Evolutionary conservation across 345 rosid genomes (phyloP), one percentile per base, ranked within the genome.

Genomic region (Clausena lansium): DNA sequence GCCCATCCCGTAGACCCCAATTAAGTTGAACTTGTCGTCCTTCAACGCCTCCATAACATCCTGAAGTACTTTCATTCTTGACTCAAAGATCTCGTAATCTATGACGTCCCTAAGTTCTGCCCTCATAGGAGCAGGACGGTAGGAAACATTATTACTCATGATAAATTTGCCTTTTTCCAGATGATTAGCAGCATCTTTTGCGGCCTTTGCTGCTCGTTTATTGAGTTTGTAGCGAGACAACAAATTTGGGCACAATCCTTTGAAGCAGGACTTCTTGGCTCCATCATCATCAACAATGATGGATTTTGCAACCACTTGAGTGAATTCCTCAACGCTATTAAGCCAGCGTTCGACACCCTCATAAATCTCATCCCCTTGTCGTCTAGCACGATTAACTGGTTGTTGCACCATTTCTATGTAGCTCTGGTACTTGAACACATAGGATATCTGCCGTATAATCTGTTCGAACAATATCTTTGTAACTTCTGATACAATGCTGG

Each of bases 321-420:
- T 10, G 36, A 60, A 50, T 14, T 17, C 45, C 1, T 10, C 10
- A 2, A 52, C 76, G 2, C 13, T 39, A 4, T 0, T 36, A 32
- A 62, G 39, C 81, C 76, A 78, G 0, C 32, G 0, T 35, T 35
- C 38, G 6, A 78, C 76, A 2, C 14, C 17, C 15, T 58, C 24
- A 19, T 39, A 19, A 9, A 78, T 74, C 32, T 73, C 77, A 2
- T 73, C 58, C 6, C 69, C 79, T 0, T 57, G 79, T 62, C 41
- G 57, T 19, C 1, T 41, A 14, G 76, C 84, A 11, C 63, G 47
- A 17, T 22, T 55, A 30, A 77, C 74, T 32, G 1, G 2, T 33
- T 32, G 38, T 22, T 66, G 35, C 52, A 80, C 70, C 27, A 7
- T 38, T 19, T n/a, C 67, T 64, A n/a, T n/a, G n/a, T n/a, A n/a